These are phyloP conservation scores for Vitis rotundifolia DNA, from an alignment of 164 flowering plant genomes.

Conservation along the genomic window DNA sequence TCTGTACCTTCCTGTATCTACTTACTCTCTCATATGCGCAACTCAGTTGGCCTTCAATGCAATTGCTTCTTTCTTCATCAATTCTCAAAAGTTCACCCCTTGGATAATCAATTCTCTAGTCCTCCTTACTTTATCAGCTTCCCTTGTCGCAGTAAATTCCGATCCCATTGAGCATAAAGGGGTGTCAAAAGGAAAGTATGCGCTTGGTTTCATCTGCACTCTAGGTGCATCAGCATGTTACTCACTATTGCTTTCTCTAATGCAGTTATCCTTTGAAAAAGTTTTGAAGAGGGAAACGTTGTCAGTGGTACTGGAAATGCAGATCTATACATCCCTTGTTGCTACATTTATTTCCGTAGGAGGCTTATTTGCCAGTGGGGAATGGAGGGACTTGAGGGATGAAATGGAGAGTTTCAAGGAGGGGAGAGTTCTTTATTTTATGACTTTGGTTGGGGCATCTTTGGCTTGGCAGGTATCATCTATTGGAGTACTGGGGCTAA, in stretches of 20 bases:
- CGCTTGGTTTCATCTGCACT: neutral
- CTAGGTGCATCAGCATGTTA: neutral
- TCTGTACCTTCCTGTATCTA: too few species aligned
- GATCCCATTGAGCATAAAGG: neutral
- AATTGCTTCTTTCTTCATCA: neutral
- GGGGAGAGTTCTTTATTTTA: neutral
- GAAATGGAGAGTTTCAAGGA: constrained; percentile 3
- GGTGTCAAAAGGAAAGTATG: neutral
- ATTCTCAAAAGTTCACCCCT: constrained; percentile 2
- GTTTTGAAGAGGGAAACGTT: neutral
- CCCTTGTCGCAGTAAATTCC: neutral
- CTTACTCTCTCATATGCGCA: too few species aligned
- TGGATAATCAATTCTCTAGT: neutral
- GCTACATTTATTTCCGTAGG: neutral
- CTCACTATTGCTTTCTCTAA: neutral
- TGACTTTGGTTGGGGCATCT: constrained; percentile 4
- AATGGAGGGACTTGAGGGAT: neutral
- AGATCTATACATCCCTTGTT: neutral
- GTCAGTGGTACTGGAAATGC: neutral
- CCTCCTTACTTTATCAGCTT: neutral
- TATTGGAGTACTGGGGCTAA: neutral
- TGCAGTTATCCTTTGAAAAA: neutral
- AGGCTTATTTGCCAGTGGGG: neutral
- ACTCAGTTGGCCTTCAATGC: too few species aligned
- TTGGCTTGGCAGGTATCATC: constrained; percentile 4